Percentiles rank a stretch among this genome's conserved stretches.
These are phyloP conservation scores for Blastobotrys apis DNA, from an alignment of 1,139 yeast genomes.

Conservation along the genomic window DNA sequence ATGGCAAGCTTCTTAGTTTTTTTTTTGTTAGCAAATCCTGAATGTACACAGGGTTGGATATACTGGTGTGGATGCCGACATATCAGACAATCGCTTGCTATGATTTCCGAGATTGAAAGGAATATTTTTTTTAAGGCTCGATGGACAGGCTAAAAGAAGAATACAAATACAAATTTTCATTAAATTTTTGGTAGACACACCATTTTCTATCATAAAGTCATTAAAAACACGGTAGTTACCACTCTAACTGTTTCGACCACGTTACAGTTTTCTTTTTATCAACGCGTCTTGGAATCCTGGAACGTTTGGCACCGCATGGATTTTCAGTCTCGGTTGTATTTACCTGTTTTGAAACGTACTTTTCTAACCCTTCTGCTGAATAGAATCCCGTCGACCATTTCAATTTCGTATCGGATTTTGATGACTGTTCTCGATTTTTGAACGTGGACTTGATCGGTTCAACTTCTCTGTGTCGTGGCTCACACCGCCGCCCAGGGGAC, in stretches of 20 bases:
- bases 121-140: background rate
- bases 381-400: constrained; percentile 22
- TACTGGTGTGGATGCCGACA: too few species aligned
- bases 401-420: too few species aligned
- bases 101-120: too few species aligned
- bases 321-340: background rate
- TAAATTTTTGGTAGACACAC: background rate
- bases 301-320: background rate
- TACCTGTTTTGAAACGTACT: background rate
- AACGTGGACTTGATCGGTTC: constrained; percentile 18
- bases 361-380: constrained; percentile 22
- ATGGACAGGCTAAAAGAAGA: background rate
- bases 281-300: constrained; percentile 6
- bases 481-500: constrained; percentile 24
- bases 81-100: too few species aligned
- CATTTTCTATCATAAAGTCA: background rate
- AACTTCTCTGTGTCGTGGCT: constrained; percentile 21
- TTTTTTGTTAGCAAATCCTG: background rate
- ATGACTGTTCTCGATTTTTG: constrained; percentile 12
- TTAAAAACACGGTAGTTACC: background rate
- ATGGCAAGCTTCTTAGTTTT: too few species aligned
- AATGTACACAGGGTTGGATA: too few species aligned
- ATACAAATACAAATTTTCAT: background rate
- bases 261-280: constrained; percentile 12
- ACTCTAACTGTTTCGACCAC: constrained; percentile 7